These are phyloP conservation scores for Plasmodium yoelii DNA, from an alignment of 169 alveolate genomes.

Conservation along the genomic window DNA sequence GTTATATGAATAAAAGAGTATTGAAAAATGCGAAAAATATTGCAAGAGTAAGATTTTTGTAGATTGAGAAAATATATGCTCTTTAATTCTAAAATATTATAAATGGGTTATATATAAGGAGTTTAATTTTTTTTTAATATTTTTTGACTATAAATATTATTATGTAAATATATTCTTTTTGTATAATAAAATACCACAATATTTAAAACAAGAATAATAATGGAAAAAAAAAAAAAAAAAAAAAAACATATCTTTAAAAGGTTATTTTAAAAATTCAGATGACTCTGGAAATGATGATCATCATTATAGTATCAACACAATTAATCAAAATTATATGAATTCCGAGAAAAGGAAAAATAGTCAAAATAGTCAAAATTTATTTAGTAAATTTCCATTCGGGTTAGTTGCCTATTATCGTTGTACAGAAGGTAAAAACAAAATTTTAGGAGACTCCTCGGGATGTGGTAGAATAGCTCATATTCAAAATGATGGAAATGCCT, in stretches of 20 bases:
- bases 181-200: too few species aligned
- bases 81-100: too few species aligned
- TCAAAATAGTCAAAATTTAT: background rate
- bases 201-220: background rate
- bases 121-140: too few species aligned
- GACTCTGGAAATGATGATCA: background rate
- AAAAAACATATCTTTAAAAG: constrained; percentile 21
- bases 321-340: background rate
- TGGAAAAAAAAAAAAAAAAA: constrained; percentile 51
- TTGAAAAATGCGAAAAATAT: too few species aligned
- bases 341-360: background rate
- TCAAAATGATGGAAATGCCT: constrained; percentile 5
- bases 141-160: too few species aligned
- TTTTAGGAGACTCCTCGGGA: constrained; percentile 38
- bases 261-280: constrained; percentile 29
- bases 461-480: constrained; percentile 36
- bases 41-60: too few species aligned
- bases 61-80: too few species aligned
- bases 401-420: constrained; percentile 58
- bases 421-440: constrained; percentile 33
- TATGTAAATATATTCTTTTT: too few species aligned
- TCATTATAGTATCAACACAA: background rate
- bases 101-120: too few species aligned
- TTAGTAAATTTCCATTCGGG: constrained; percentile 35
- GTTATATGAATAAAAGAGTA: too few species aligned